Conservation (phyloP, 108 stramenopile species). For the Nitzschia sp. region DNA sequence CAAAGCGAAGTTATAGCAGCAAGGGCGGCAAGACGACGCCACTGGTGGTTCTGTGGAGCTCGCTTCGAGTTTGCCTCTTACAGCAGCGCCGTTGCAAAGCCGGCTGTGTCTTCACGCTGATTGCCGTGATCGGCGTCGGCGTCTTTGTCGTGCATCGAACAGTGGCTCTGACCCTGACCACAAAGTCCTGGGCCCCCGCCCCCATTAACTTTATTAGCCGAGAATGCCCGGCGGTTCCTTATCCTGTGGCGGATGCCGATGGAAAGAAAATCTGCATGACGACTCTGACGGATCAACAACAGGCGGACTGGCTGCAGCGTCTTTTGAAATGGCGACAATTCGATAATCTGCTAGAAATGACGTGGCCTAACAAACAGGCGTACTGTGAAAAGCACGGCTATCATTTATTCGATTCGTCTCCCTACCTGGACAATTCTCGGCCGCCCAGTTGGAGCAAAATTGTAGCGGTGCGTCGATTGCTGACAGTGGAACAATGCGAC, state of each 20-base stretch:
- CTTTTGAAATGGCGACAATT: slow-evolving; percentile 33
- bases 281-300: slow-evolving; percentile 33
- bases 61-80: neutral
- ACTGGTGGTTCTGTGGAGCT: neutral
- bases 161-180: neutral
- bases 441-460: slow-evolving; percentile 45
- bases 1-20: too few species aligned
- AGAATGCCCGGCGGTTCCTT: slow-evolving; percentile 1
- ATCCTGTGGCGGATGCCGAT: neutral
- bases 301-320: slow-evolving; percentile 12
- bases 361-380: slow-evolving; percentile 25
- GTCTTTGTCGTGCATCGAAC: slow-evolving; percentile 14
- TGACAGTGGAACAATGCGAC: slow-evolving; percentile 22
- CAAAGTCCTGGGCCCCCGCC: neutral
- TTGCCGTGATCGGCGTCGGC: too few species aligned
- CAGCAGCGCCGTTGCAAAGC: neutral
- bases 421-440: slow-evolving; percentile 21
- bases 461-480: slow-evolving; percentile 18
- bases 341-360: slow-evolving; percentile 18
- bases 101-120: too few species aligned
- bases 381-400: slow-evolving; percentile 34
- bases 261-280: slow-evolving; percentile 29
- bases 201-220: slow-evolving; percentile 7
- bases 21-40: too few species aligned
- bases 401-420: slow-evolving; percentile 13